Evolutionary conservation across 352 stramenopile species (phyloP).

Genomic region (Halophytophthora batemanensis): DNA sequence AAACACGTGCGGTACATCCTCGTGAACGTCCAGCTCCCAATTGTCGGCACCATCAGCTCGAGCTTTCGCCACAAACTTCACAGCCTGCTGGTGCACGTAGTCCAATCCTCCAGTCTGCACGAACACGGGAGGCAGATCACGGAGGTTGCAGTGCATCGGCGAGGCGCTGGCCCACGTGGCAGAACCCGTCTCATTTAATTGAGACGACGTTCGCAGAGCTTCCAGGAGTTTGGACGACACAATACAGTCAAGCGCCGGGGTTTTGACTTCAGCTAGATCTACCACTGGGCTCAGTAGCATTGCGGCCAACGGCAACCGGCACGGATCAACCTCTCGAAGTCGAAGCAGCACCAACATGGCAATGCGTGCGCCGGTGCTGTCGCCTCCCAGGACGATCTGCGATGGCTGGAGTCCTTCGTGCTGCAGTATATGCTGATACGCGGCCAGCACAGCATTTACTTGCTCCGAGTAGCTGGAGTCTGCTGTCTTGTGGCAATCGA

Average conservation of each 20-base stretch:
- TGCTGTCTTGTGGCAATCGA: constrained; percentile 27
- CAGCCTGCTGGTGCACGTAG: constrained; percentile 34
- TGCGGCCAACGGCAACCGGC: constrained; percentile 11
- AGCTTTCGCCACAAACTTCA: constrained; percentile 32
- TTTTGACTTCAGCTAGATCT: constrained; percentile 7
- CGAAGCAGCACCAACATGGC: constrained; percentile 26
- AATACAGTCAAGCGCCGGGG: constrained; percentile 1
- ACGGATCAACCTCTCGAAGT: constrained; percentile 7
- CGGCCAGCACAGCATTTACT: constrained; percentile 3
- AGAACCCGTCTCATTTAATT: constrained; percentile 3
- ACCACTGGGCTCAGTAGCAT: constrained; percentile 16
- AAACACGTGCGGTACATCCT: constrained; percentile 41
- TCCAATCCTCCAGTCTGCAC: constrained; percentile 42
- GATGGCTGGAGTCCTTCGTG: constrained; percentile 8
- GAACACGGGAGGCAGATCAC: constrained; percentile 37
- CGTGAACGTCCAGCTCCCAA: constrained; percentile 45
- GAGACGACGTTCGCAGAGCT: not conserved
- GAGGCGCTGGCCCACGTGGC: constrained; percentile 35
- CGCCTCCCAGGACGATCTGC: constrained; percentile 26
- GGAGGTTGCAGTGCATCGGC: constrained; percentile 49
- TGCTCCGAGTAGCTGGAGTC: too few relatives aligned
- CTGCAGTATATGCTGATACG: constrained; percentile 24
- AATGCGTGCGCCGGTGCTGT: constrained; percentile 25
- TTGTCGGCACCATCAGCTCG: constrained; percentile 29
- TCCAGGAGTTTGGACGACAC: constrained; percentile 2